Evolutionary conservation across 2,329 filamentous ascomycete species (phyloP).

Genomic region (Zarea fungicola): DNA sequence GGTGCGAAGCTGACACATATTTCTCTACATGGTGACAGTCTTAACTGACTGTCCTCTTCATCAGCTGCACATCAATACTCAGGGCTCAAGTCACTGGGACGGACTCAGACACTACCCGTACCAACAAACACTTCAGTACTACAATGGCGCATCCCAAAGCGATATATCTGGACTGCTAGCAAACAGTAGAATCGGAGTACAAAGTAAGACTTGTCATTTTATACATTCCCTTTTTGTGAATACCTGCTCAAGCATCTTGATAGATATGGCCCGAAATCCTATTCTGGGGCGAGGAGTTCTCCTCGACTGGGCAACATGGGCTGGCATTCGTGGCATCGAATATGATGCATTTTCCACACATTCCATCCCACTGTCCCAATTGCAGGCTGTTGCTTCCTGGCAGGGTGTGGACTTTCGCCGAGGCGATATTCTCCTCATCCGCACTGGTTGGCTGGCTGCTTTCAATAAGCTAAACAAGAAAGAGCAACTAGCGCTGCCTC

Average conservation of each 20-base stretch:
- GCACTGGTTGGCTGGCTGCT: conserved; percentile 3
- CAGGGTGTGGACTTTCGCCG: neutral
- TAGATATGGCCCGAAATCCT: neutral
- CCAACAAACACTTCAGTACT: conserved; percentile 7
- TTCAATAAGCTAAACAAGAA: neutral
- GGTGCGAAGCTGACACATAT: too few species aligned
- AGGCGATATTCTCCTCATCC: conserved; percentile 7
- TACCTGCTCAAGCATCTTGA: neutral
- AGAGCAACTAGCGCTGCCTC: neutral
- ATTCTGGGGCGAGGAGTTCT: conserved; percentile 1
- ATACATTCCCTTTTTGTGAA: too few species aligned
- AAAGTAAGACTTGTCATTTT: too few species aligned
- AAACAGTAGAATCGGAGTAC: neutral
- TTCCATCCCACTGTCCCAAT: neutral
- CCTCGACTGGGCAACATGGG: neutral
- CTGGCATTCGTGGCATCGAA: neutral
- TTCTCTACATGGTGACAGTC: too few species aligned
- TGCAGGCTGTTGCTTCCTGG: neutral
- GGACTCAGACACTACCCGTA: conserved; percentile 6
- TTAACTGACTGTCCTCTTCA: too few species aligned
- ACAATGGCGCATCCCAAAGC: conserved; percentile 3
- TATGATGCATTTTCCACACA: neutral
- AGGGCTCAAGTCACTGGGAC: conserved; percentile 12
- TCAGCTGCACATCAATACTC: conserved; percentile 1
- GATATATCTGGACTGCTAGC: neutral